phyloP scores from a whole-genome alignment of 768 basidiomycete genomes.

The Pleurotus pulmonarius region DNA sequence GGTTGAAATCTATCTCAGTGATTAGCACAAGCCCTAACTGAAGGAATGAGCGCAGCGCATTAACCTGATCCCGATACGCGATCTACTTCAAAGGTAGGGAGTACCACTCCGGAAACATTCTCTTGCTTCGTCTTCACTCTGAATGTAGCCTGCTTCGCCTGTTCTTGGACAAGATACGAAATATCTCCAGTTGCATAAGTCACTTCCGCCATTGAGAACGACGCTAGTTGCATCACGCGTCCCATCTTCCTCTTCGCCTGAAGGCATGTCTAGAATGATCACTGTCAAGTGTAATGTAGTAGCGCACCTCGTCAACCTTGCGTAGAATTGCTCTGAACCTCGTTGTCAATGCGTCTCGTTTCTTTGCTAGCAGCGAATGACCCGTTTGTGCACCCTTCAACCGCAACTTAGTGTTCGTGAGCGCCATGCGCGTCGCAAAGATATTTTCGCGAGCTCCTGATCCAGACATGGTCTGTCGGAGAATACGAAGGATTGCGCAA shows the following conservation, averaged over 20 bases:
- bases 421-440: slow-evolving; percentile 96
- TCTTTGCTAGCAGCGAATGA: slow-evolving; percentile 94
- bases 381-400: slow-evolving; percentile 93
- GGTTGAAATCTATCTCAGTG: slow-evolving; percentile 73
- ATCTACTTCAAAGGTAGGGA: slow-evolving; percentile 94
- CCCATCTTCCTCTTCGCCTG: slow-evolving; percentile 99
- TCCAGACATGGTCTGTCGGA: slow-evolving; percentile 67
- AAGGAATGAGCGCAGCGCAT: slow-evolving; percentile 12
- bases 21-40: neutral
- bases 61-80: slow-evolving; percentile 79
- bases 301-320: slow-evolving; percentile 92
- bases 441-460: slow-evolving; percentile 88
- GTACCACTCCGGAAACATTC: slow-evolving; percentile 94
- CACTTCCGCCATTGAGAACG: slow-evolving; percentile 98
- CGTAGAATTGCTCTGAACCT: slow-evolving; percentile 90
- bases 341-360: slow-evolving; percentile 93
- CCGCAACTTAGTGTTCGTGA: slow-evolving; percentile 87
- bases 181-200: slow-evolving; percentile 98
- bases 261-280: neutral
- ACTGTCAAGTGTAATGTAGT: neutral
- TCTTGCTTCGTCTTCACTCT: slow-evolving; percentile 93
- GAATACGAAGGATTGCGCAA: slow-evolving; percentile 1
- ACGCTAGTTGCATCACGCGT: slow-evolving; percentile 96
- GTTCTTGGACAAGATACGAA: slow-evolving; percentile 95
- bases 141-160: slow-evolving; percentile 88